A percentile compares a stretch with the other conserved stretches of the same genome.
Evolutionary conservation across 306 rosid species (phyloP).

Genomic region (Betula pendula): DNA sequence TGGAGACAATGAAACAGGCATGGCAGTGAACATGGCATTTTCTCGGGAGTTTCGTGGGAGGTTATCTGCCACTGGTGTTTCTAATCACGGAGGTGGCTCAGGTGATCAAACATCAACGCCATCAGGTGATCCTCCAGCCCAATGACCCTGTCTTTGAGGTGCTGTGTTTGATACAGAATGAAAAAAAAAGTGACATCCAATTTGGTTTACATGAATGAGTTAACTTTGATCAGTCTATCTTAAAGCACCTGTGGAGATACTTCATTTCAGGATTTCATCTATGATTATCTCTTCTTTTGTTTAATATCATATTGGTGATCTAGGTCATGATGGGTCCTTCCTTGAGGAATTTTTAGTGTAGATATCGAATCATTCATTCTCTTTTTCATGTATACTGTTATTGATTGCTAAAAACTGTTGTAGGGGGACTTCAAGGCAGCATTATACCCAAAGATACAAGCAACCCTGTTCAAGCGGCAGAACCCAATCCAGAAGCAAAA

Average conservation of each 20-base stretch:
- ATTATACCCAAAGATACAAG: constrained; percentile 52
- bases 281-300: not conserved
- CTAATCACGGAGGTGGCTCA: constrained; percentile 47
- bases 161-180: not conserved
- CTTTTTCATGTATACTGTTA: constrained; percentile 11
- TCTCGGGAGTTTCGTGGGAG: constrained; percentile 60
- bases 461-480: constrained; percentile 56
- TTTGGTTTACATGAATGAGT: not conserved
- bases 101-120: constrained; percentile 52
- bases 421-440: constrained; percentile 71
- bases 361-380: not conserved
- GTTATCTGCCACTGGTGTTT: constrained; percentile 47
- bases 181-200: not conserved
- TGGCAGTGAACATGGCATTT: constrained; percentile 42
- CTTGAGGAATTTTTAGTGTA: not conserved
- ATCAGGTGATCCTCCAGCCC: constrained; percentile 45
- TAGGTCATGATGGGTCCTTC: constrained; percentile 6
- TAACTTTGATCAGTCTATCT: not conserved
- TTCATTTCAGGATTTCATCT: not conserved
- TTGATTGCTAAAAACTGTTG: constrained; percentile 30
- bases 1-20: constrained; percentile 69
- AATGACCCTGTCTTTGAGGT: not conserved
- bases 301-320: not conserved
- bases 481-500: constrained; percentile 60
- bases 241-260: not conserved